phyloP scores from a whole-genome alignment of 2,329 filamentous ascomycete genomes.

The Fusarium gaditjirri region DNA sequence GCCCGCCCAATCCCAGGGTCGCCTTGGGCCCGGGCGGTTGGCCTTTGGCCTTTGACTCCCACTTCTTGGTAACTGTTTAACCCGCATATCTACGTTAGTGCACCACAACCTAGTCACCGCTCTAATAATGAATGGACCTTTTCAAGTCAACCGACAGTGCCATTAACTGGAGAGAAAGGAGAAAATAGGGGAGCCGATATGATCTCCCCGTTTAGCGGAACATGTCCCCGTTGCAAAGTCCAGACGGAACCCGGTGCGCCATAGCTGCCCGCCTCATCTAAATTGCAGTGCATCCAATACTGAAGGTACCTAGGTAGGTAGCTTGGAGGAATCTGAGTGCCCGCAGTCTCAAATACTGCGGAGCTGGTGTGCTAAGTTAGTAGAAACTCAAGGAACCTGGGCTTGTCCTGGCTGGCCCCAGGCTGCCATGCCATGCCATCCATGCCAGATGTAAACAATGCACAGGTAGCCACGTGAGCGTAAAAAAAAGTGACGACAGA shows the following conservation, averaged over 20 bases:
- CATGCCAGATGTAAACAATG: slow-evolving; percentile 16
- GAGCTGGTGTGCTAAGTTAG: neutral
- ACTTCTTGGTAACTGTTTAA: slow-evolving; percentile 15
- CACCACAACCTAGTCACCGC: slow-evolving; percentile 36
- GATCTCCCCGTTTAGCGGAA: slow-evolving; percentile 19
- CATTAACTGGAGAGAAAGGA: neutral
- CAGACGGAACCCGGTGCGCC: slow-evolving; percentile 7
- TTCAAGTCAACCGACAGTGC: slow-evolving; percentile 22
- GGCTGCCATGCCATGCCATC: slow-evolving; percentile 1
- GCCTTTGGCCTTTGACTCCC: slow-evolving; percentile 16
- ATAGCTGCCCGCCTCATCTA: slow-evolving; percentile 26
- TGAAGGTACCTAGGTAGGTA: neutral
- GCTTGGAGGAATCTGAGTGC: neutral
- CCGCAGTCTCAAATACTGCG: neutral
- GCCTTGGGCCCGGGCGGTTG: neutral
- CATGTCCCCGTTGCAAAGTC: slow-evolving; percentile 25
- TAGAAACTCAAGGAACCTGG: slow-evolving; percentile 16
- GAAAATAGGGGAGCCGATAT: slow-evolving; percentile 19
- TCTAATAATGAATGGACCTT: slow-evolving; percentile 20
- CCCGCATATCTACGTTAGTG: slow-evolving; percentile 20
- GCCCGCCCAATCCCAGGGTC: slow-evolving; percentile 2
- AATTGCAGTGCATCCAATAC: slow-evolving; percentile 10
- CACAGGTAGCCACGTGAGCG: slow-evolving; percentile 35
- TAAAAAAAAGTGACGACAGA: slow-evolving; percentile 31
- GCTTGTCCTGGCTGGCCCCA: neutral